A percentile compares a stretch with the other conserved stretches of the same genome.
Conservation (phyloP, 1,284 basidiomycete species). For the Moesziomyces antarcticus region DNA sequence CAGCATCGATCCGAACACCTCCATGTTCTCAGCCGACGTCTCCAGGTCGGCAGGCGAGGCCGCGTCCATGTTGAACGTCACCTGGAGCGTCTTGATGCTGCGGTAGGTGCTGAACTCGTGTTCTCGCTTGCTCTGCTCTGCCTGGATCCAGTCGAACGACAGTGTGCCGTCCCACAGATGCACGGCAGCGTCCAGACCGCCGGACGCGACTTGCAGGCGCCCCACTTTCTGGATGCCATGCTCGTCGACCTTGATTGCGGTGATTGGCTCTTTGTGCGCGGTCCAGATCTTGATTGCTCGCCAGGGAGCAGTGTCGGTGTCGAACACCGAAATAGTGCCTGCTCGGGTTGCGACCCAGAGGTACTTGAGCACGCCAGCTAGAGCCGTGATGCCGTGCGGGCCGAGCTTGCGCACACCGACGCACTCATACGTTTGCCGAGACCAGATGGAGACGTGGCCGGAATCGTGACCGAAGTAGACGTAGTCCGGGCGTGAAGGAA, state of each 20-base stretch:
- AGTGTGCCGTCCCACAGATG: conserved; percentile 91
- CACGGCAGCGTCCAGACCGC: conserved; percentile 80
- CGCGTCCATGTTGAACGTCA: conserved; percentile 94
- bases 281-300: conserved; percentile 87
- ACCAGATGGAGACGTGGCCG: conserved; percentile 72
- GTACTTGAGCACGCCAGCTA: conserved; percentile 58
- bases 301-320: conserved; percentile 75
- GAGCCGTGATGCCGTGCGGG: conserved; percentile 51
- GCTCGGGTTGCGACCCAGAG: conserved; percentile 87
- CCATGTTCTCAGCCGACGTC: conserved; percentile 55
- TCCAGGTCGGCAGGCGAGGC: conserved; percentile 80
- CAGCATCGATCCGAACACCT: conserved; percentile 50
- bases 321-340: conserved; percentile 85
- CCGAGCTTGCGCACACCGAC: conserved; percentile 44
- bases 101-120: conserved; percentile 82
- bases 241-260: conserved; percentile 76
- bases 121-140: conserved; percentile 80
- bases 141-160: conserved; percentile 85
- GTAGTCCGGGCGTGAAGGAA: conserved; percentile 76
- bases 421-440: conserved; percentile 44
- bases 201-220: conserved; percentile 78
- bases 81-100: conserved; percentile 80
- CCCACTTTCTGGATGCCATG: conserved; percentile 38
- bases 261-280: conserved; percentile 80
- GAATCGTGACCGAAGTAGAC: conserved; percentile 95